Base-by-base conservation (phyloP, 495 filamentous ascomycete species). In the Aspergillus bertholletiae region DNA sequence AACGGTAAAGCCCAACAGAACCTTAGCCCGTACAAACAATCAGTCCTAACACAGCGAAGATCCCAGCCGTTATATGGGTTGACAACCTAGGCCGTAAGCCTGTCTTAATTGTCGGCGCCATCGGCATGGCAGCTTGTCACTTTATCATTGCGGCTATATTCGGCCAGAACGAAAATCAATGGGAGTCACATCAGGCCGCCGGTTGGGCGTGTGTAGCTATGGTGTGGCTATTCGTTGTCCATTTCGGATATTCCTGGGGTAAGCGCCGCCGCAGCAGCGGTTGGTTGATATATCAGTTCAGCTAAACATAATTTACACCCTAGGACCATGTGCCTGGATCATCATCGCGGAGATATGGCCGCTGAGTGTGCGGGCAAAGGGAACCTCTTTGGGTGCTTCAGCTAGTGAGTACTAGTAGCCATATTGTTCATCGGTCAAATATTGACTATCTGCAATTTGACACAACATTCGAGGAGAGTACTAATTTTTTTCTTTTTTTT, bases 201-300 rank as follows among this genome's bases (percentile, higher is more conserved):
- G 88, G 85, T 4, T 92, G 88, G 87, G 88, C 75, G 7, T 86
- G 85, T 17, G 81, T 88, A 7, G 81, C 70, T 88, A 54, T 58
- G 46, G 56, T 58, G 7, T 58, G 56, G 56, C 37, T 58, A 11
- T 58, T 88, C 61, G 85, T 89, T 47, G 69, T 86, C 24, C 83
- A 88, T 63, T 91, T 90, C 62, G 88, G 86, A 46, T 89, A 88
- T 67, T 84, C 78, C 28, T 89, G 85, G 86, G 86, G 85, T 50
- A 34, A 0, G 27, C 22, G n/a, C 11, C n/a, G n/a, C n/a, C n/a
- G n/a, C n/a, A n/a, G n/a, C n/a, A n/a, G n/a, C n/a, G n/a, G n/a
- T n/a, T n/a, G n/a, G n/a, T n/a, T n/a, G n/a, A n/a, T n/a, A n/a
- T n/a, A n/a, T n/a, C n/a, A n/a, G n/a, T n/a, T n/a, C n/a, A n/a